Evolutionary conservation across 1,284 basidiomycete species (phyloP), one percentile per base, ranked within the genome.

Genomic region (Leccinum discolor): DNA sequence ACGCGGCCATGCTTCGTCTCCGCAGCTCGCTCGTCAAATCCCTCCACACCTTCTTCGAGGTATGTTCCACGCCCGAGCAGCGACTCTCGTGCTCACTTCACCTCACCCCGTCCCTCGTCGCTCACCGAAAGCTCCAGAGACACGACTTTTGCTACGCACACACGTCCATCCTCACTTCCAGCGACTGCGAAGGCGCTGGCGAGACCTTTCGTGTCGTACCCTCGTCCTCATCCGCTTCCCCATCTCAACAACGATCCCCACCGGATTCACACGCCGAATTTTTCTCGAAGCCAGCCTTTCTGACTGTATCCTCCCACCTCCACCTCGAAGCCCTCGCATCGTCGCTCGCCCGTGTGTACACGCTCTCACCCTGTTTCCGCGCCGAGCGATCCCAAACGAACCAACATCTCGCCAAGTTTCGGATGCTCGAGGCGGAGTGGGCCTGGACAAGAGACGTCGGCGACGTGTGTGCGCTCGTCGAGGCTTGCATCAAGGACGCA

Each of bases 341-440:
- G 8, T 87, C 94, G 0, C 79, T 98, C 14, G 86, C 89, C 0
- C 87, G 96, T 32, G 92, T 95, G 0, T 99, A 96, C 81, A 96
- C 95, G 0, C 85, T 98, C 23, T 91, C 92, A 0, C 96, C 97
- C 0, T 90, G 90, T 66, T 99, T 99, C 79, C 90, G 97, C 21
- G 97, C 97, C 23, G 97, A 99, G 74, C 88, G 88, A 6, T 93
- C 90, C 5, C 86, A 91, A 71, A 99, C 97, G 2, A 88, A 88
- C 60, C 85, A 96, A n/a, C 97, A 99, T 78, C 85, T 99, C 7
- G 88, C 94, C 60, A 97, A 99, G 76, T 99, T 99, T 78, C 98
- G 95, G 93, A 99, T 99, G 97, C 86, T 98, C 65, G 97, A 99
- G 79, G 95, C 93, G 0, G 97, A 98, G 76, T 88, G 93, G 82